Evolutionary conservation across 1,284 basidiomycete genomes (phyloP), one percentile per base, ranked within the genome.

Genomic region (Megacollybia platyphylla): DNA sequence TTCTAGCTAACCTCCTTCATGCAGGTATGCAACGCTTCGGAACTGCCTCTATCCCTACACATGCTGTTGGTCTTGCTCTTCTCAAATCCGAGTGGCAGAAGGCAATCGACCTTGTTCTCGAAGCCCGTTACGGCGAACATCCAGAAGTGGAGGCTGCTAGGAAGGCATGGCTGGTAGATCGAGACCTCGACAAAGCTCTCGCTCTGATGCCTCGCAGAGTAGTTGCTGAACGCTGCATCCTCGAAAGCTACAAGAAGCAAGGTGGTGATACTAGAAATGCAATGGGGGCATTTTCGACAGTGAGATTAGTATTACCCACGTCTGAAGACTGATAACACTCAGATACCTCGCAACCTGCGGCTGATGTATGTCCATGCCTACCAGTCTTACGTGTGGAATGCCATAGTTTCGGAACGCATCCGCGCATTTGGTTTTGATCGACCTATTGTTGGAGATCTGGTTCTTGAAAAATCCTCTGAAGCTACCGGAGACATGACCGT

Each of bases 341-440:
- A 94, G 90, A 96, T 97, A 48, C 93, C 92, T n/a, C 76, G 85
- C 44, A 96, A 93, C 56, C 71, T 99, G 49, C 75, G 93, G 39
- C 67, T 94, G 48, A 97, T 99, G 89, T 98, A 98, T 57, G 80
- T 97, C 39, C 96, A 99, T 61, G 93, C 94, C 30, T 98, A 97
- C 60, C 96, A 99, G 60, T 94, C 90, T 11, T 98, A 97, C 54
- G 81, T 98, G 26, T 99, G 94, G 96, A 99, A 98, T 61, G 76
- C 88, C 36, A 80, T 97, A 44, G 88, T 92, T 17, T 96, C 92
- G 9, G 90, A 94, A 59, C 80, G 96, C 10, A 81, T 97, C 52
- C 78, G 77, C 49, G 67, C 70, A 36, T 80, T 85, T 56, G 92
- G 93, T 1, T 68, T 76, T 11, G 78, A 81, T 9, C 73, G 74